Evolutionary conservation across 768 basidiomycete species (phyloP).

Genomic region (Cystofilobasidium bisporidii): DNA sequence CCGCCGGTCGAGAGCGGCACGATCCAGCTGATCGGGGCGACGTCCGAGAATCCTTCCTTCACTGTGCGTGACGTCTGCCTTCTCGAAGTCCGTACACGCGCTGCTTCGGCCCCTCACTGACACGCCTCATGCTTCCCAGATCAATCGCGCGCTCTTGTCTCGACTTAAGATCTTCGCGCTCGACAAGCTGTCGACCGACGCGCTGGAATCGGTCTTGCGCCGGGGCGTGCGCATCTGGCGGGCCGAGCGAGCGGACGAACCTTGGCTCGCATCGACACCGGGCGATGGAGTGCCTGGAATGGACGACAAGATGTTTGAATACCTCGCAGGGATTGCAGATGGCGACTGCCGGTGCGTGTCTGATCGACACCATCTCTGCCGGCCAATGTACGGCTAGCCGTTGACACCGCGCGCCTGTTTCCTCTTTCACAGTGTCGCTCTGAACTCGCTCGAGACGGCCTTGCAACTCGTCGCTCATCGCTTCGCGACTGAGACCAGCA

Average conservation of each 20-base stretch:
- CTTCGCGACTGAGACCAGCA: neutral
- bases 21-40: constrained; percentile 72
- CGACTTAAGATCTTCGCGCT: constrained; percentile 59
- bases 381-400: neutral
- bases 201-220: constrained; percentile 52
- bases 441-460: constrained; percentile 65
- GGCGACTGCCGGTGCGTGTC: constrained; percentile 12
- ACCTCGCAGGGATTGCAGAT: constrained; percentile 39
- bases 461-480: constrained; percentile 37
- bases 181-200: constrained; percentile 55
- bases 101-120: neutral
- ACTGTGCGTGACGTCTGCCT: constrained; percentile 43
- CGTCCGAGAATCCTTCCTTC: constrained; percentile 84
- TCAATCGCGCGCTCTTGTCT: constrained; percentile 31
- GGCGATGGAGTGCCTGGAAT: neutral
- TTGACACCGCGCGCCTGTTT: constrained; percentile 36
- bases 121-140: constrained; percentile 15
- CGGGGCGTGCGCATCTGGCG: constrained; percentile 43
- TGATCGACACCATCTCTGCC: constrained; percentile 26
- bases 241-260: neutral
- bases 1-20: constrained; percentile 70
- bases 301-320: constrained; percentile 29
- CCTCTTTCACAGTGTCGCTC: constrained; percentile 55
- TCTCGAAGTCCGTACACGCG: neutral
- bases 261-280: neutral